Base-by-base conservation (phyloP, 2,329 filamentous ascomycete genomes). In the Curvularia eragrostidis region DNA sequence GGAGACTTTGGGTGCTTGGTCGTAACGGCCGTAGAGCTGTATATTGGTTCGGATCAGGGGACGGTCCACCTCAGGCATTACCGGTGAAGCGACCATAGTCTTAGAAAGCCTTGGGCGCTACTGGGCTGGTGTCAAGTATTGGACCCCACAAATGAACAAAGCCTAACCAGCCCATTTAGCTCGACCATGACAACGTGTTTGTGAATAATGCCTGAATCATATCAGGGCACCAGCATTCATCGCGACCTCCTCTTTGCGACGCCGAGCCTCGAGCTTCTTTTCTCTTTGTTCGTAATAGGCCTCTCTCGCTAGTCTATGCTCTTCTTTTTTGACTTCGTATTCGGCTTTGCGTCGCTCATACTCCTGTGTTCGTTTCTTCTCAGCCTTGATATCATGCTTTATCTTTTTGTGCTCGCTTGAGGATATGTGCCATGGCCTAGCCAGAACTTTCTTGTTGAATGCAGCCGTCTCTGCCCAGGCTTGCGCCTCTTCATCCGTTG, bases 401-500 rank as follows among this genome's bases (percentile, higher is more conserved):
- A 86, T 74, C 47, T 65, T 69, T 53, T 74, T 76, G 43, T 81
- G 71, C 59, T 85, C 78, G 26, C 74, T 70, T 0, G 74, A 67
- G 0, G 69, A 75, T 43, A 89, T 60, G 3, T 77, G 65, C 86
- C 87, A 88, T 2, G 85, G 84, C 51, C 73, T 75, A 3, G 75
- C 76, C 21, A 89, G 76, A 1, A 86, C 78, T 12, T 81, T 75
- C 9, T 78, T 68, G 43, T 83, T 78, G 66, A 83, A 86, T 26
- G 77, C 70, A 3, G 80, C 78, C 18, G 81, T 78, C 61, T 84
- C 81, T 1, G 78, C 75, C 80, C 86, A 84, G 30, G 83, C 83
- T 7, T 70, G 69, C 48, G 82, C 80, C 67, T 89, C 87, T 26
- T 83, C 81, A 41, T 80, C 79, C 13, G 85, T 88, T 41, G 82